Base-by-base conservation (phyloP, 345 rosid genomes). In the sweet orange (Citrus sinensis) region DNA sequence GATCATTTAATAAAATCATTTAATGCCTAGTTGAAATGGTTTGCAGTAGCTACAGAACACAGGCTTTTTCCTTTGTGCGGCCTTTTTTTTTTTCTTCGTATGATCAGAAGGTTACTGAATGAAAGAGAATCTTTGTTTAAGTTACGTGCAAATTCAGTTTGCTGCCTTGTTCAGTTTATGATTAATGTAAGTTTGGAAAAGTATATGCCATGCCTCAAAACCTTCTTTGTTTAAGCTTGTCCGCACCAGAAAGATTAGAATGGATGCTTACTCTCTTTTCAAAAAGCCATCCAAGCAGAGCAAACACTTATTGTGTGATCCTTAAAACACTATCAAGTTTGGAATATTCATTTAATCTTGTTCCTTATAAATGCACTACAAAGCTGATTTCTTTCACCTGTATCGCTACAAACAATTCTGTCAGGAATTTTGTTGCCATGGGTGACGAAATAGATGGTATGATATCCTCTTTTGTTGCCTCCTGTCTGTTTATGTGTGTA, bases 381-480 rank as follows among this genome's bases (percentile, higher is more conserved):
- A 55, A 29, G 69, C 46, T 73, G 39, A 30, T 27, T 27, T 39
- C 73, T 46, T 46, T 46, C 51, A 13, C 51, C 51, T 29, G 7
- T 6, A 39, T 56, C 16, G 56, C 19, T 11, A 46, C 51, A 46
- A 46, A 46, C 51, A 46, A 46, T 46, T 46, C 51, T 46, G 17
- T 27, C 10, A 22, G 54, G 37, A 78, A 71, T 54, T 54, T 13
- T 79, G 14, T 74, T 68, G 46, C 81, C 79, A 86, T 86, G 76
- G 78, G 83, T 5, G 34, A 14, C 32, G 71, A 25, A n/a, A 73
- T 3, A 75, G 78, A 63, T 3, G 85, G 85, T 81, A 67, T 7
- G 30, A 54, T 54, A 54, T 54, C 22, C 58, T 46, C 51, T 46
- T 16, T 46, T 46, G 17, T 46, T 46, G 17, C 17, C 51, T 3